phyloP scores from a whole-genome alignment of 1,284 basidiomycete genomes.

The Phellinidium pouzarii region DNA sequence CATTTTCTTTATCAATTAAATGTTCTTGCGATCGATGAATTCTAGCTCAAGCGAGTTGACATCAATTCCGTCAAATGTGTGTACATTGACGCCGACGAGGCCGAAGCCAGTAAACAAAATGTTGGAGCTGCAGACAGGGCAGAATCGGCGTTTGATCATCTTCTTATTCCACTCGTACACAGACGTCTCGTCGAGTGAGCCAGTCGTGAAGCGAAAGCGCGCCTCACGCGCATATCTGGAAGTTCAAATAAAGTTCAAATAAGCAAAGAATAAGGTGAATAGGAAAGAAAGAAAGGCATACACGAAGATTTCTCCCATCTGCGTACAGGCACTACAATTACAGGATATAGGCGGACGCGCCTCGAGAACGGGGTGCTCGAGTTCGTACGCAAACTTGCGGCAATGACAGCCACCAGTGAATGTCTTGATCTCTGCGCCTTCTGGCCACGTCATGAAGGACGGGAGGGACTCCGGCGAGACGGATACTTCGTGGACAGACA shows the following conservation, averaged over 20 bases:
- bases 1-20: neutral
- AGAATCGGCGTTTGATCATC: constrained; percentile 6
- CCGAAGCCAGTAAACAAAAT: constrained; percentile 5
- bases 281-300: constrained; percentile 4
- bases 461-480: too few relatives aligned
- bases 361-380: constrained; percentile 17
- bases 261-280: neutral
- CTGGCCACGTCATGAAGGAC: constrained; percentile 5
- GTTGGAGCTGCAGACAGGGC: constrained; percentile 1
- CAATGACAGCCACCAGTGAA: constrained; percentile 20
- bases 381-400: constrained; percentile 17
- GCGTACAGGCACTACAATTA: constrained; percentile 17
- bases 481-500: too few relatives aligned
- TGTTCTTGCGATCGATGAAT: constrained; percentile 5
- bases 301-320: constrained; percentile 13
- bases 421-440: constrained; percentile 8
- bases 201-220: neutral
- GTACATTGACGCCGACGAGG: constrained; percentile 2
- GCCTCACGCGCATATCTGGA: constrained; percentile 2
- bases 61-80: constrained; percentile 8
- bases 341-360: constrained; percentile 14
- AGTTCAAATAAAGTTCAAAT: neutral
- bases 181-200: constrained; percentile 4
- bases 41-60: constrained; percentile 4
- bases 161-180: neutral